A percentile compares a stretch with the other conserved stretches of the same genome.
Conservation (phyloP, 371 early-diverging fungal species). For the Mucor lusitanicus region DNA sequence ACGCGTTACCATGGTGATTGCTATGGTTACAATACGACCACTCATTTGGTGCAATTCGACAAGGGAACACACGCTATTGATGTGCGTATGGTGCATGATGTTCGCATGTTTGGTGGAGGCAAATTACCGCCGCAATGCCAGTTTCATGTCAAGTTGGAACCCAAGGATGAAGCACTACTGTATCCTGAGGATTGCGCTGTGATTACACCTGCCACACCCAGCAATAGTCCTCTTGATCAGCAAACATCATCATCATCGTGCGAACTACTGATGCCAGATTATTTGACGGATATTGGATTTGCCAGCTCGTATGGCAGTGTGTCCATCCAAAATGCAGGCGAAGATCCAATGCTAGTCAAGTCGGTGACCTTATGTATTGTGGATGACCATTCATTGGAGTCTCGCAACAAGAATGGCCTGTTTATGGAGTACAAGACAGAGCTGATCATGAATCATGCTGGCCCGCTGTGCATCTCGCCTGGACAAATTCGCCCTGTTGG, state of each 20-base stretch:
- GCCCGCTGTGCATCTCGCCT: neutral
- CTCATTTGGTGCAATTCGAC: slow-evolving; percentile 35
- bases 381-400: slow-evolving; percentile 6
- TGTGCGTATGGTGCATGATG: slow-evolving; percentile 63
- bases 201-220: neutral
- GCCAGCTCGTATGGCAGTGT: slow-evolving; percentile 22
- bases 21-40: slow-evolving; percentile 43
- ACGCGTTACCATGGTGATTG: slow-evolving; percentile 45
- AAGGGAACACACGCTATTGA: slow-evolving; percentile 53
- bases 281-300: slow-evolving; percentile 20
- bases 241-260: neutral
- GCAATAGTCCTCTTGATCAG: too few species aligned
- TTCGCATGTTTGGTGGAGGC: slow-evolving; percentile 64
- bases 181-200: slow-evolving; percentile 16
- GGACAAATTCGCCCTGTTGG: slow-evolving; percentile 23
- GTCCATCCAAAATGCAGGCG: slow-evolving; percentile 21
- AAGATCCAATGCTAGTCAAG: slow-evolving; percentile 1
- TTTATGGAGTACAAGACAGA: slow-evolving; percentile 21
- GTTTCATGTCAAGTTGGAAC: slow-evolving; percentile 28
- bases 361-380: slow-evolving; percentile 20
- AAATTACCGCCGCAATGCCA: slow-evolving; percentile 46
- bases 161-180: neutral
- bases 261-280: slow-evolving; percentile 25
- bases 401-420: slow-evolving; percentile 1
- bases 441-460: neutral